Conservation (phyloP, 2,329 filamentous ascomycete genomes). For the Lachnellula occidentalis region DNA sequence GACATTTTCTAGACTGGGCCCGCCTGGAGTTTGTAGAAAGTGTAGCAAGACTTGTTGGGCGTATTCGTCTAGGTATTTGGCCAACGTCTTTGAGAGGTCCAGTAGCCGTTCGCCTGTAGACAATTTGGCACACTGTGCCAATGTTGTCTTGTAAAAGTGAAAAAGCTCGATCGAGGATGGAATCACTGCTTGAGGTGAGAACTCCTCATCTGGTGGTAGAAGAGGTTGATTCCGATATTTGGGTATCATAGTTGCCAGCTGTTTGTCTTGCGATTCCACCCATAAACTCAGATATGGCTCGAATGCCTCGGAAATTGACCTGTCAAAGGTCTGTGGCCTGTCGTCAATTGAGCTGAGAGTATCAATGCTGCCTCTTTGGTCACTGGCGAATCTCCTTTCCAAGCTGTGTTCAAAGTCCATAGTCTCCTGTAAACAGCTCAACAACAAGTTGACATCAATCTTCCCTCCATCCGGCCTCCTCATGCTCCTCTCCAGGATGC, state of each 20-base stretch:
- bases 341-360: slow-evolving; percentile 78
- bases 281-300: slow-evolving; percentile 95
- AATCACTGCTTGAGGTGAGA: slow-evolving; percentile 83
- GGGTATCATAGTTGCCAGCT: slow-evolving; percentile 77
- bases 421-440: slow-evolving; percentile 89
- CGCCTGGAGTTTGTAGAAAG: slow-evolving; percentile 49
- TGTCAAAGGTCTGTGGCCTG: slow-evolving; percentile 71
- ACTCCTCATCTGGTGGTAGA: slow-evolving; percentile 81
- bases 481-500: slow-evolving; percentile 83
- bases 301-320: slow-evolving; percentile 92
- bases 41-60: slow-evolving; percentile 84
- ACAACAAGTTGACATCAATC: slow-evolving; percentile 81
- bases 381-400: slow-evolving; percentile 73
- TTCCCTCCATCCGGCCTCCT: slow-evolving; percentile 69
- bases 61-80: slow-evolving; percentile 92
- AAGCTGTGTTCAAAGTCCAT: slow-evolving; percentile 93
- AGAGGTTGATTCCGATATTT: slow-evolving; percentile 81
- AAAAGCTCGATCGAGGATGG: slow-evolving; percentile 94
- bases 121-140: slow-evolving; percentile 93
- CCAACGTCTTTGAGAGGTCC: slow-evolving; percentile 78
- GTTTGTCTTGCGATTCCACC: slow-evolving; percentile 93
- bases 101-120: slow-evolving; percentile 84
- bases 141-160: slow-evolving; percentile 87
- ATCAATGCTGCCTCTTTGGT: slow-evolving; percentile 77
- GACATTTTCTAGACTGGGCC: slow-evolving; percentile 63